Conservation (phyloP, 2,329 filamentous ascomycete genomes). For the Fusarium udum region DNA sequence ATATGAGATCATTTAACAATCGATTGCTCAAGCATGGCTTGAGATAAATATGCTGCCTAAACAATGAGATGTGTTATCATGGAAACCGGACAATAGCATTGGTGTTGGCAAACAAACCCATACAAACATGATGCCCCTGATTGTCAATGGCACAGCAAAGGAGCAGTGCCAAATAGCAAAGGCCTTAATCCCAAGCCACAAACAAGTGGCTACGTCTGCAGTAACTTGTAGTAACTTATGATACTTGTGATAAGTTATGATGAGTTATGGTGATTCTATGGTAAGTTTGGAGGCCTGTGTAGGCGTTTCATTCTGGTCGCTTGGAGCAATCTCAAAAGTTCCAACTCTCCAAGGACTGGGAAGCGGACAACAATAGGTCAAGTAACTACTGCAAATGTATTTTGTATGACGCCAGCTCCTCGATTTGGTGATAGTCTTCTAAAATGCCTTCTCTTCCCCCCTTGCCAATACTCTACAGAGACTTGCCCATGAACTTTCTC, state of each 20-base stretch:
- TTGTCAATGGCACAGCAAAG: not conserved
- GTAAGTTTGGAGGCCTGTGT: not conserved
- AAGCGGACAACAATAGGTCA: not conserved
- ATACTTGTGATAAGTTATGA: too few species aligned
- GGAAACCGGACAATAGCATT: not conserved
- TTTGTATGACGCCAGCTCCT: slow-evolving; percentile 33
- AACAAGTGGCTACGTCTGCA: not conserved
- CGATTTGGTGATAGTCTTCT: slow-evolving; percentile 35
- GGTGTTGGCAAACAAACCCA: not conserved
- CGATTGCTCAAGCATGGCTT: not conserved
- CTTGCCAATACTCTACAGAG: slow-evolving; percentile 60
- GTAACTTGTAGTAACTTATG: not conserved
- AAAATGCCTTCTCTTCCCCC: slow-evolving; percentile 10
- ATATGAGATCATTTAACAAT: not conserved
- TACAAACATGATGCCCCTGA: not conserved
- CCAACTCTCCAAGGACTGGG: not conserved
- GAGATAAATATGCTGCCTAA: not conserved
- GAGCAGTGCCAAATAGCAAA: not conserved
- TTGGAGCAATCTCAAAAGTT: too few species aligned
- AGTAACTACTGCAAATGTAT: slow-evolving; percentile 19
- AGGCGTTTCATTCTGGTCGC: not conserved
- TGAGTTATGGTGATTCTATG: not conserved
- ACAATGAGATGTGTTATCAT: not conserved
- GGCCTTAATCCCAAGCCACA: not conserved
- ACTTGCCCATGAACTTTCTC: slow-evolving; percentile 99